Base-by-base conservation (phyloP, 2,329 filamentous ascomycete genomes). In the Aureobasidium sp. region DNA sequence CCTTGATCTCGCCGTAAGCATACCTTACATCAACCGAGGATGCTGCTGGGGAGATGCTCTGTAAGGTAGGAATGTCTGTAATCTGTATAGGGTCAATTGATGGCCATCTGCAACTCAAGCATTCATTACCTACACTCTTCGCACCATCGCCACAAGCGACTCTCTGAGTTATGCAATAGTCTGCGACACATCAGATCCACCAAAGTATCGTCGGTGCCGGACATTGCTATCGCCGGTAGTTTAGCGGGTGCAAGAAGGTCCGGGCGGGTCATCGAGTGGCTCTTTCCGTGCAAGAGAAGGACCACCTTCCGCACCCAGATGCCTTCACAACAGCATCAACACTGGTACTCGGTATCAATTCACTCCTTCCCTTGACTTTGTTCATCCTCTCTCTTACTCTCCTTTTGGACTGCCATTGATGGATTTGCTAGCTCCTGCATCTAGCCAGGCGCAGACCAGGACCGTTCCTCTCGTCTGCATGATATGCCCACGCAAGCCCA, bases 401-500 rank as follows among this genome's bases (percentile, higher is more conserved):
- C 31, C 29, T 29, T n/a, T 39, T 17, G 12, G 14, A n/a, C 31
- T 27, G 12, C 29, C 54, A 47, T 47, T 19, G 31, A 58, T 58
- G 54, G 54, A 58, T 19, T 29, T 29, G 31, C 40, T 42, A 27
- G 54, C 33, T 42, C 54, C 42, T 58, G 54, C 19, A 37, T 19
- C 31, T 19, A 58, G 22, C 17, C 57, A 49, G 44, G 44, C 35
- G 57, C 57, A 45, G 56, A 29, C 22, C 29, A 42, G n/a, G n/a
- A 42, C 19, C 24, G 33, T 60, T 63, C 85, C 88, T 62, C 84
- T 97, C 53, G 77, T 85, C 67, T 97, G 93, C 83, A 86, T 81
- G 70, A 87, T 96, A 67, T 97, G 93, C 72, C 87, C 89, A 39
- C 90, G 87, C 67, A 82, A 82, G 64, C 90, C 90, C 42, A 83